Base-by-base conservation (phyloP, 352 stramenopile species). In the Stephanocyclus meneghinianus region DNA sequence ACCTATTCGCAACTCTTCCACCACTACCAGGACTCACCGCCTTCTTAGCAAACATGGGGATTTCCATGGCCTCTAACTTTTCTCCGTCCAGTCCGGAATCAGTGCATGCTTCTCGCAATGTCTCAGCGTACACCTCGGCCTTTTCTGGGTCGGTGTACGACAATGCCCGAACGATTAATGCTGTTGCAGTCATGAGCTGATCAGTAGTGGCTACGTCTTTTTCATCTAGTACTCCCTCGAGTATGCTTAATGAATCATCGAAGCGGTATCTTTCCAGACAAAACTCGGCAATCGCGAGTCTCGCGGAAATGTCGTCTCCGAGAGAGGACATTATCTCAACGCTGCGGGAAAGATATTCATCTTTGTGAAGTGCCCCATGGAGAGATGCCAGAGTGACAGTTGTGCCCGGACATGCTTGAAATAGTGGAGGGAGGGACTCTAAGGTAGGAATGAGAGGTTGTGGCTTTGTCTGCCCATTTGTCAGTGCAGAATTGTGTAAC, bases 11-110 rank as follows among this genome's bases (percentile, higher is more conserved):
- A 18, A 10, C 59, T 55, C 51, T 67, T 60, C 60, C 48, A 42
- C 15, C 42, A 35, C n/a, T 47, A 35, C 51, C 67, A 6, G 21
- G 13, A 21, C 60, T 61, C 4, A 60, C 18, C n/a, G 56, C 40
- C 40, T 76, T 73, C 42, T 81, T 86, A 2, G 62, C 74, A 63
- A 85, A 76, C 30, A 85, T 69, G 29, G 86, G 86, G 35, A 92
- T 83, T 30, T 87, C 80, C 74, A 88, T 79, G 3, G 68, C 48
- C 73, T 93, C 88, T 37, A 92, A 77, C n/a, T 74, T 66, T 62
- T 84, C 76, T 61, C 78, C 82, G 71, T 88, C 67, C 11, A 82
- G 45, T 30, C 48, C 40, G 4, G n/a, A 11, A 48, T 78, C 47
- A 51, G 75, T 66, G n/a, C 71, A 60, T 35, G 44, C 40, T 16